Evolutionary conservation across 208 protist species (phyloP), one percentile per base, ranked within the genome.

Genomic region (Jaenimonas drosophilae): DNA sequence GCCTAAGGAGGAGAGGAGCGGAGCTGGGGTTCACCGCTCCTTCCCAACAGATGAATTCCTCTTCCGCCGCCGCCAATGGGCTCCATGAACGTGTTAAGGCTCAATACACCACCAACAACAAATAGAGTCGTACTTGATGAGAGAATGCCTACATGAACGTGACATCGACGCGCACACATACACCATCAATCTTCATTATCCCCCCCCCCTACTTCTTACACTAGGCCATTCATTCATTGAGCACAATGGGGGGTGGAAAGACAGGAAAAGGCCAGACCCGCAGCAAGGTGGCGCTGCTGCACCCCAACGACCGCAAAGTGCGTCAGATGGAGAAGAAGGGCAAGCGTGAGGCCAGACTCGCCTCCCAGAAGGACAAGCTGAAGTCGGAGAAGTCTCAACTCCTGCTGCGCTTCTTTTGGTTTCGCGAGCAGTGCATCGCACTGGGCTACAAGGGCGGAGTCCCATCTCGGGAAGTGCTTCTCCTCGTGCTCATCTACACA

Each of bases 271-370:
- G 38, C n/a, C n/a, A 55, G 11, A 46, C 47, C 32, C 64, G 64
- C 16, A 59, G 67, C 47, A 51, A 51, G 49, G 43, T 47, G 7
- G 53, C 51, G n/a, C 40, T 81, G 42, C 40, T 54, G 30, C 76
- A 85, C 50, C 83, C 83, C 11, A 66, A 71, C 21, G 70, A 81
- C 38, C 77, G 83, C 17, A 63, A 65, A 16, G 73, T 91, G 56
- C 64, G 76, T n/a, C 77, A 87, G 41, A 34, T 88, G 20, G 57
- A 88, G 48, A 73, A 79, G 36, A 52, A 71, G 24, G 51, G 73
- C 50, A 70, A 72, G 39, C 70, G 78, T 25, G 49, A 53, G 20
- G 21, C 60, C 23, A 45, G 63, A 0, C 38, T 81, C n/a, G 50
- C 51, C 24, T 39, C 27, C 27, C 59, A 74, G 25, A 72, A 79